These are phyloP conservation scores for Trypanosoma caninum DNA, from an alignment of 208 protist genomes.

Conservation along the genomic window DNA sequence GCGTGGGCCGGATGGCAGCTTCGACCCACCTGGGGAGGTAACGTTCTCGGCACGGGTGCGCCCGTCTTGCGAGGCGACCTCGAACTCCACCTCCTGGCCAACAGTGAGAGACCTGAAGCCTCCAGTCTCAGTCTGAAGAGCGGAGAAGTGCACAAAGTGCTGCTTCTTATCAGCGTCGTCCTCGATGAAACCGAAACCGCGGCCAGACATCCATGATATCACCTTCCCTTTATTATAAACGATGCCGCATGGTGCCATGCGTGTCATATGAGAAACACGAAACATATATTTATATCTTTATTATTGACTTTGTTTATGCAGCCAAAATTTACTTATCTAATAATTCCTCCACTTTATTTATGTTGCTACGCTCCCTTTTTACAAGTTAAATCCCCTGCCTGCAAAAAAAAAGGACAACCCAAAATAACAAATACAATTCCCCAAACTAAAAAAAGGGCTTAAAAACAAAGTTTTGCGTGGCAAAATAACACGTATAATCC, in stretches of 20 bases:
- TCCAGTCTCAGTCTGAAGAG: conserved; percentile 85
- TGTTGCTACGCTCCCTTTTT: too few relatives aligned
- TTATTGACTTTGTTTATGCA: background rate
- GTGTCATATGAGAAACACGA: conserved; percentile 48
- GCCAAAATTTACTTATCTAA: conserved; percentile 4
- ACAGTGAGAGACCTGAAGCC: conserved; percentile 80
- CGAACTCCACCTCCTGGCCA: conserved; percentile 90
- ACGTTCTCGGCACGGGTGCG: conserved; percentile 89
- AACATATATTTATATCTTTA: conserved; percentile 45
- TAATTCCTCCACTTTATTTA: background rate
- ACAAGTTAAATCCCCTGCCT: too few relatives aligned
- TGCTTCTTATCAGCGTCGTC: conserved; percentile 89
- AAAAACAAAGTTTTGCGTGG: background rate
- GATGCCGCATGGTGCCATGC: conserved; percentile 45
- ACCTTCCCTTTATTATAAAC: conserved; percentile 88
- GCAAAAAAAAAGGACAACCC: background rate
- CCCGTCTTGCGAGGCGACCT: conserved; percentile 84
- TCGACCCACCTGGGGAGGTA: conserved; percentile 67
- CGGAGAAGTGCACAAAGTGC: conserved; percentile 92
- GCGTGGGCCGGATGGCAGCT: conserved; percentile 78
- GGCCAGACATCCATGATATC: conserved; percentile 85
- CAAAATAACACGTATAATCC: background rate
- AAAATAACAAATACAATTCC: background rate
- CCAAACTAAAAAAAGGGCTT: background rate
- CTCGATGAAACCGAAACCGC: conserved; percentile 90